These are phyloP conservation scores for Scalesia atractyloides DNA, from an alignment of 129 eudicot genomes.

Conservation along the genomic window DNA sequence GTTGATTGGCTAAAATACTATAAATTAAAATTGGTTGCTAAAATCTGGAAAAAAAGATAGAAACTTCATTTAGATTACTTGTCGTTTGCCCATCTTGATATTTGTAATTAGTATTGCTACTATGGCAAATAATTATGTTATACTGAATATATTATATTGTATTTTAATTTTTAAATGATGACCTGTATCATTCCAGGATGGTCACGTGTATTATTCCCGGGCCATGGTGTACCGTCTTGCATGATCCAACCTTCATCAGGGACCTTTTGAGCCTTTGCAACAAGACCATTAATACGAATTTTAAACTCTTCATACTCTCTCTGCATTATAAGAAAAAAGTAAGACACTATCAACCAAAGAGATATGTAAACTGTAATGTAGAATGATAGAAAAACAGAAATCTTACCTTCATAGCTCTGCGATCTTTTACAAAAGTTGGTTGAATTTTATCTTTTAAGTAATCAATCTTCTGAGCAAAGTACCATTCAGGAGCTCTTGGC, in stretches of 20 bases:
- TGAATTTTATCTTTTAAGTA: constrained; percentile 93
- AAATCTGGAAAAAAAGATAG: not conserved
- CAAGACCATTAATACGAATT: constrained; percentile 89
- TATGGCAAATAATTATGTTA: not conserved
- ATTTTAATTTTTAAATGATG: constrained; percentile 14
- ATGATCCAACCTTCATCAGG: constrained; percentile 99
- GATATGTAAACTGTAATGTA: not conserved
- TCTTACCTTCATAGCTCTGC: constrained; percentile 96
- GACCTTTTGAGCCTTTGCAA: constrained; percentile 85
- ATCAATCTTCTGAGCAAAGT: constrained; percentile 82
- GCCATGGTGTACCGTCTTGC: constrained; percentile 99
- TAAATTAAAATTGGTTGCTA: not conserved
- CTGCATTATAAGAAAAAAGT: constrained; percentile 37
- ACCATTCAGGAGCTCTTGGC: constrained; percentile 99
- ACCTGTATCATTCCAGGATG: constrained; percentile 99
- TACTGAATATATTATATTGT: not conserved
- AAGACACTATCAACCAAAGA: constrained; percentile 14
- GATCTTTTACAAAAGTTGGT: constrained; percentile 93
- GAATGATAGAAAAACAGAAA: not conserved
- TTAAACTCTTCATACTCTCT: constrained; percentile 98
- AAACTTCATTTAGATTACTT: not conserved
- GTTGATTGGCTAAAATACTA: not conserved
- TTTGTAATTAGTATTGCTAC: not conserved
- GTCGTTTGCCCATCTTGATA: not conserved
- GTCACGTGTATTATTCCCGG: constrained; percentile 97